phyloP scores from a whole-genome alignment of 345 rosid genomes.

The Citrus sp. region DNA sequence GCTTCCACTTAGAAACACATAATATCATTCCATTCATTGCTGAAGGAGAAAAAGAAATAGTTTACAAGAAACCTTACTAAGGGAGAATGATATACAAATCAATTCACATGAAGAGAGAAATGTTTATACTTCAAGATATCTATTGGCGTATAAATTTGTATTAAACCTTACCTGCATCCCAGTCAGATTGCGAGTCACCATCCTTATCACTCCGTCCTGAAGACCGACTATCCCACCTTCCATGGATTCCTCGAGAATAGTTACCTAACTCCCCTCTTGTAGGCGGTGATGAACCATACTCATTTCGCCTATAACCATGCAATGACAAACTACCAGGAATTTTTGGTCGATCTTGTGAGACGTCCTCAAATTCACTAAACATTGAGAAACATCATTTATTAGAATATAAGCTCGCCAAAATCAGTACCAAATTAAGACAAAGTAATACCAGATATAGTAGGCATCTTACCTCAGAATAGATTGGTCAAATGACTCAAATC shows the following conservation, averaged over 20 bases:
- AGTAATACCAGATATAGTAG: neutral
- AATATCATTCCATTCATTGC: neutral
- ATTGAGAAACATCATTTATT: conserved; percentile 4
- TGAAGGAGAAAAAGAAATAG: neutral
- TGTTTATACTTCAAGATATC: neutral
- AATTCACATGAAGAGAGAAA: conserved; percentile 2
- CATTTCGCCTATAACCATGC: conserved; percentile 61
- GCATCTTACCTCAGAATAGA: conserved; percentile 55
- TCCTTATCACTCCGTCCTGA: conserved; percentile 78
- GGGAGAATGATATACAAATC: neutral
- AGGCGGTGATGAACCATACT: conserved; percentile 89
- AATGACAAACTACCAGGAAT: conserved; percentile 49
- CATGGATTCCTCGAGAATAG: conserved; percentile 53
- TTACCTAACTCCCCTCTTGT: conserved; percentile 65
- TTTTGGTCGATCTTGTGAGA: conserved; percentile 58
- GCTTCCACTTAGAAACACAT: neutral
- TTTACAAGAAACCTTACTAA: neutral
- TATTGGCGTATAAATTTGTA: neutral
- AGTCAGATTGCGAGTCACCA: conserved; percentile 66
- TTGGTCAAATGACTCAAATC: conserved; percentile 32
- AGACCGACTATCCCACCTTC: conserved; percentile 88
- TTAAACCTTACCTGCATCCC: conserved; percentile 58
- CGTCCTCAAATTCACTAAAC: conserved; percentile 64
- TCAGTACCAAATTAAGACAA: neutral
- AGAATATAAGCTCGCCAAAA: conserved; percentile 13